Percentiles rank a stretch among this genome's conserved stretches.
Conservation (phyloP, 1,284 basidiomycete genomes). For the Rhodotorula sp. region DNA sequence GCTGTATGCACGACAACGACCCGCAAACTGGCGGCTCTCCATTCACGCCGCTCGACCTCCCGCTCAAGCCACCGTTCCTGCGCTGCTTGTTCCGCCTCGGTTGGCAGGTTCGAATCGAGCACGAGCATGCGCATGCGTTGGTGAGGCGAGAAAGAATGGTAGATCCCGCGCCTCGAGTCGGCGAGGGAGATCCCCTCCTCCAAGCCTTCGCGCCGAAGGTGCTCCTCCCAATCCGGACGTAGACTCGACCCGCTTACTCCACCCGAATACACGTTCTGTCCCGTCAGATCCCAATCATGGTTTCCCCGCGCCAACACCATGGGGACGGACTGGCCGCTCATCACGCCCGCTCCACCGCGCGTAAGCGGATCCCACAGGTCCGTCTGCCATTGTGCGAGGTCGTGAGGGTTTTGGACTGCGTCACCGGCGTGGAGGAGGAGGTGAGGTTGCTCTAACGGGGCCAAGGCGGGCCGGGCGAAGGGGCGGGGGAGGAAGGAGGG, state of each 20-base stretch:
- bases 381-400: constrained; percentile 44
- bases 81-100: constrained; percentile 30
- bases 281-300: constrained; percentile 43
- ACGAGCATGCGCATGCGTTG: constrained; percentile 38
- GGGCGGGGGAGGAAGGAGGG: background rate
- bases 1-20: constrained; percentile 42
- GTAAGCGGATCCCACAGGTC: constrained; percentile 44
- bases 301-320: constrained; percentile 41
- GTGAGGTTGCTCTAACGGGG: constrained; percentile 14
- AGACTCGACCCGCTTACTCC: constrained; percentile 9
- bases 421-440: constrained; percentile 44
- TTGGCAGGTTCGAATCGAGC: constrained; percentile 41
- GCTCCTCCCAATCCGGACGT: no score
- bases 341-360: constrained; percentile 1
- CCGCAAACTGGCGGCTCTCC: constrained; percentile 39
- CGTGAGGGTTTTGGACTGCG: constrained; percentile 39
- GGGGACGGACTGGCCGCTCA: constrained; percentile 26
- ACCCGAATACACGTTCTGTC: constrained; percentile 39
- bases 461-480: background rate
- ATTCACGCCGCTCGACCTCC: constrained; percentile 37
- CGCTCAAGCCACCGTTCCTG: constrained; percentile 43
- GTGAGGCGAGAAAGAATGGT: constrained; percentile 40
- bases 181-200: no score
- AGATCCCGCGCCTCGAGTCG: constrained; percentile 28
- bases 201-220: no score